Evolutionary conservation across 2,329 filamentous ascomycete genomes (phyloP).

Genomic region (Aspergillus texensis): DNA sequence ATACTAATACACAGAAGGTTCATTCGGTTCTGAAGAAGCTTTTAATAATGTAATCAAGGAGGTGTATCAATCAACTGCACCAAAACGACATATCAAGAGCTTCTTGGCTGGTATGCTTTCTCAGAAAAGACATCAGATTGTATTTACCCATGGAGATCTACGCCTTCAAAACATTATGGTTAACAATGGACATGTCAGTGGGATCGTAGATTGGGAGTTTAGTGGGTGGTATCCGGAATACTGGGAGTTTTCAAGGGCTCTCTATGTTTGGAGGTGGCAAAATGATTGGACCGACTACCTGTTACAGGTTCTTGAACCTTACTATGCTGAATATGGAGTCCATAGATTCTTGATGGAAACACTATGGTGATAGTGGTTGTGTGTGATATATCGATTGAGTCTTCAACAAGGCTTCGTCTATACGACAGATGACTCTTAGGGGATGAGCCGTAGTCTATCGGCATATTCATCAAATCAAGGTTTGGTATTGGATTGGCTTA

Average conservation of each 20-base stretch:
- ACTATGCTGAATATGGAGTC: neutral
- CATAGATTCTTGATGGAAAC: neutral
- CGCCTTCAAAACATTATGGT: neutral
- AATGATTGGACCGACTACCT: slow-evolving; percentile 39
- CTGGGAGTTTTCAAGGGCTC: slow-evolving; percentile 23
- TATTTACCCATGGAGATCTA: slow-evolving; percentile 12
- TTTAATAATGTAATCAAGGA: slow-evolving; percentile 29
- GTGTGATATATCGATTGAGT: too few relatives aligned
- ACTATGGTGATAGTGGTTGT: neutral
- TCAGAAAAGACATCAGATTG: slow-evolving; percentile 20
- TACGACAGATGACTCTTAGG: too few relatives aligned
- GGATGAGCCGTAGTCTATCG: too few relatives aligned
- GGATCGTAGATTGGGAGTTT: neutral
- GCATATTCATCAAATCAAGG: too few relatives aligned
- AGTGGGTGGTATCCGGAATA: slow-evolving; percentile 1
- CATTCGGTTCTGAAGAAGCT: slow-evolving; percentile 28
- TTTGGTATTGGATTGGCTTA: too few relatives aligned
- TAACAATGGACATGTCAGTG: neutral
- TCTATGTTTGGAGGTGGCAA: slow-evolving; percentile 33
- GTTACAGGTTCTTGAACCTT: slow-evolving; percentile 29
- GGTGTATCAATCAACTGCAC: slow-evolving; percentile 21
- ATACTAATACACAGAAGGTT: slow-evolving; percentile 15
- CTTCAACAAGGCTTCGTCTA: too few relatives aligned
- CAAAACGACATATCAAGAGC: slow-evolving; percentile 19
- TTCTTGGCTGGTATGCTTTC: slow-evolving; percentile 20